These are phyloP conservation scores for Trichoderma erinaceum DNA, from an alignment of 495 filamentous ascomycete species.

Conservation along the genomic window DNA sequence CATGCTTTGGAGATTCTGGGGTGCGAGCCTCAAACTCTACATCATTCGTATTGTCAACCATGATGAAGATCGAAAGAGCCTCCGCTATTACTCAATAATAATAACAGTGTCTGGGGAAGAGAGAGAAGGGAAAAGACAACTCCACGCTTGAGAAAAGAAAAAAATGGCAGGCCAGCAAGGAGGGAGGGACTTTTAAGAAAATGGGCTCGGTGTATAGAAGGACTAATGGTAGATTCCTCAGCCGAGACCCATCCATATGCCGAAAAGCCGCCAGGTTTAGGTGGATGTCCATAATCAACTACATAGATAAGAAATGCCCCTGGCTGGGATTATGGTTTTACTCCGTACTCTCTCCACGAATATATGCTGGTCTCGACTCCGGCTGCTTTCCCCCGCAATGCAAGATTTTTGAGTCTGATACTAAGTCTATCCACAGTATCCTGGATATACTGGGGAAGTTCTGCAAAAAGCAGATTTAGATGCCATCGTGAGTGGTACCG, in stretches of 20 bases:
- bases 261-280: background rate
- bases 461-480: background rate
- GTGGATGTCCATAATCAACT: background rate
- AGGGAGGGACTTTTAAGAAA: background rate
- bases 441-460: background rate
- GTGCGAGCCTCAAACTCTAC: background rate
- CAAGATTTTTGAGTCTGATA: background rate
- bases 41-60: background rate
- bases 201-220: background rate
- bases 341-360: background rate
- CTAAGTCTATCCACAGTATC: conserved; percentile 3
- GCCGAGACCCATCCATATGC: conserved; percentile 1
- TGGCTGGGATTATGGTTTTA: background rate
- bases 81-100: background rate
- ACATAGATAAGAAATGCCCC: background rate
- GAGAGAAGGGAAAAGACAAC: background rate
- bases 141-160: background rate
- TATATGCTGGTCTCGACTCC: background rate
- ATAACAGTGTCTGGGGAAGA: background rate
- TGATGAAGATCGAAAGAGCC: background rate
- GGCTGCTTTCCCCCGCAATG: conserved; percentile 1
- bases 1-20: background rate
- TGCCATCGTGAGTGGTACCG: conserved; percentile 1
- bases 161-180: background rate
- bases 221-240: background rate